Evolutionary conservation across 176 grass and related monocot species (phyloP), one percentile per base, ranked within the genome.

Genomic region (Lolium multiflorum): DNA sequence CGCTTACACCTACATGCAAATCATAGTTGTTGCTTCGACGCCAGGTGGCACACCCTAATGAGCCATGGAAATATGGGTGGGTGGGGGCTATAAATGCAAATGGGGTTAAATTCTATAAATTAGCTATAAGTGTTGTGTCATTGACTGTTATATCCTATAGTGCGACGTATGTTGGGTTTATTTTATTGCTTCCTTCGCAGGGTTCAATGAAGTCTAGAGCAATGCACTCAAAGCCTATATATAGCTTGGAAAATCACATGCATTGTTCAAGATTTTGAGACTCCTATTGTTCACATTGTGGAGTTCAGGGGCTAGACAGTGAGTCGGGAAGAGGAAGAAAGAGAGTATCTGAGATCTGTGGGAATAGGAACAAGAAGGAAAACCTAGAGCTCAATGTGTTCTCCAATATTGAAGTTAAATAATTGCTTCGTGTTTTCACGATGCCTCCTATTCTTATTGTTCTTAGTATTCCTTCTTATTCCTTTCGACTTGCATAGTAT

Each of bases 391-490:
- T 21, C 20, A 9, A 59, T 41, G 22, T 74, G 0, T 25, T 11
- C 20, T 62, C 22, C 20, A 72, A 0, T 38, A 70, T 26, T 15
- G 55, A 43, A 43, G 22, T 16, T 7, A 24, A 13, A 62, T 28
- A 84, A 72, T 21, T 79, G 7, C 43, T 79, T 21, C 5, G 3
- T 44, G 28, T 89, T 63, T 89, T 72, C 81, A 62, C 14, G 37
- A 74, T 89, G 77, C 82, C 59, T 81, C 77, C 68, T 77, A 75
- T 84, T 89, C 81, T 75, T 44, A 31, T 51, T 0, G n/a, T 75
- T 80, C 22, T 85, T 85, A 24, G 67, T 81, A 25, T 10, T 79
- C 74, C 65, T 87, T 78, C 80, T 56, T 79, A 47, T 90, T 81
- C 59, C 63, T 65, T 76, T 48, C 46, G 57, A 3, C 57, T 20